phyloP scores from a whole-genome alignment of 2,329 filamentous ascomycete species.

The Harringtonia aguacate region DNA sequence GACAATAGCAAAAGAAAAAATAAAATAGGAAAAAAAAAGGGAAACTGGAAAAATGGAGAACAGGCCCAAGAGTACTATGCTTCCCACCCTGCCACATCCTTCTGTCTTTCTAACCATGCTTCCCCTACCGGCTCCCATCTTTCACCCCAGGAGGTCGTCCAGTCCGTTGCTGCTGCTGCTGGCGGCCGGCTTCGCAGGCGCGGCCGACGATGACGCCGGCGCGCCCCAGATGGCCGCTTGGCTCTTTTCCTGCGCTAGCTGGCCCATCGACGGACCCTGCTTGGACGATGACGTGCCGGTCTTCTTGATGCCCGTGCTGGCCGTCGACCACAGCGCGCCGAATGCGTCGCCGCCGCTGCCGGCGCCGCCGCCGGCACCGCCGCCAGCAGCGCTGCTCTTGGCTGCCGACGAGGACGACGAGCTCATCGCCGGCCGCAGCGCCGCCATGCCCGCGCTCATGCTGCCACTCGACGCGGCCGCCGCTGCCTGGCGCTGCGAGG shows the following conservation, averaged over 20 bases:
- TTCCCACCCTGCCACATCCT: too few species aligned
- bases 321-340: slow-evolving; percentile 72
- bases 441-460: slow-evolving; percentile 16
- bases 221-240: slow-evolving; percentile 90
- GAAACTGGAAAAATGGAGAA: too few species aligned
- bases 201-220: slow-evolving; percentile 29
- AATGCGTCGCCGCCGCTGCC: slow-evolving; percentile 69
- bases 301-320: slow-evolving; percentile 68
- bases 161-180: slow-evolving; percentile 23
- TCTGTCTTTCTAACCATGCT: neutral
- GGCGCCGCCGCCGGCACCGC: slow-evolving; percentile 31
- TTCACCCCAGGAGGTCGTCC: slow-evolving; percentile 36
- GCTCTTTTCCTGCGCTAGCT: slow-evolving; percentile 96
- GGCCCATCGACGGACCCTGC: slow-evolving; percentile 72
- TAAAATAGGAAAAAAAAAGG: too few species aligned
- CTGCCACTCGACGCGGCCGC: slow-evolving; percentile 17
- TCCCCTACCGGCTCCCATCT: neutral
- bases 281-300: slow-evolving; percentile 44
- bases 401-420: too few species aligned
- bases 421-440: slow-evolving; percentile 11
- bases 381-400: slow-evolving; percentile 1
- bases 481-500: slow-evolving; percentile 8
- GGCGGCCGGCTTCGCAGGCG: slow-evolving; percentile 17
- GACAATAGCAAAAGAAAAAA: too few species aligned
- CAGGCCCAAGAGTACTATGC: too few species aligned